phyloP scores from a whole-genome alignment of 106 monocot genomes.

The Platanthera zijinensis region DNA sequence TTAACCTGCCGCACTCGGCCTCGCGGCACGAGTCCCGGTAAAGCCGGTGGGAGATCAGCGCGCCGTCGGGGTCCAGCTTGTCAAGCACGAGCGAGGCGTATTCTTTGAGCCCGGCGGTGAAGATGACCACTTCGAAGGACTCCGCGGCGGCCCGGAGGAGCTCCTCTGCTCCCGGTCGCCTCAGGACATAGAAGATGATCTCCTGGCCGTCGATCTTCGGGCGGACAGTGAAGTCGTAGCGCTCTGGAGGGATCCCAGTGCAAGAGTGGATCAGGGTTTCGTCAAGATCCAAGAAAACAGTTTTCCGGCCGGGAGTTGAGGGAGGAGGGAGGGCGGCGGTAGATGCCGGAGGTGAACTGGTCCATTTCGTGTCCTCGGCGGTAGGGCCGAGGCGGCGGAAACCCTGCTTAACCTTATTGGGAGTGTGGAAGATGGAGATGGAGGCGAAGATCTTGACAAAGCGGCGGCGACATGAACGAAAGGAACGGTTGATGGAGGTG shows the following conservation, averaged over 20 bases:
- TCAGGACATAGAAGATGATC: conserved; percentile 69
- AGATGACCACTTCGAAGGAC: conserved; percentile 66
- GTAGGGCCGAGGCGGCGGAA: conserved; percentile 42
- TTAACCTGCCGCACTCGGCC: conserved; percentile 46
- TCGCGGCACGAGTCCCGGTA: conserved; percentile 72
- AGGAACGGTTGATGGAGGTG: conserved; percentile 49
- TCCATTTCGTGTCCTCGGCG: neutral
- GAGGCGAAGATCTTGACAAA: conserved; percentile 48
- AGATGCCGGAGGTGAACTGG: neutral
- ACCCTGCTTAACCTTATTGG: conserved; percentile 21
- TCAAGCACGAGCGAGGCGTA: conserved; percentile 91
- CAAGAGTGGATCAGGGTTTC: conserved; percentile 83
- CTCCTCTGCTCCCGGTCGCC: conserved; percentile 69
- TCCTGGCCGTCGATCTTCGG: conserved; percentile 51
- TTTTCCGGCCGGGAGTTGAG: conserved; percentile 23
- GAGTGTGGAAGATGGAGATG: conserved; percentile 25
- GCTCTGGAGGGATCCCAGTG: conserved; percentile 31
- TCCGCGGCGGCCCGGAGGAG: conserved; percentile 36
- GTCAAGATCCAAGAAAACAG: conserved; percentile 83
- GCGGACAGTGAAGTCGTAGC: conserved; percentile 66
- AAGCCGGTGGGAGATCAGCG: conserved; percentile 57
- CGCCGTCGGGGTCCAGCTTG: conserved; percentile 44
- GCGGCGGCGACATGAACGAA: conserved; percentile 66
- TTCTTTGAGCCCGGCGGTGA: conserved; percentile 77
- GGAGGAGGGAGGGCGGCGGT: conserved; percentile 10